These are phyloP conservation scores for Eimeria praecox DNA, from an alignment of 169 alveolate species.

Conservation along the genomic window DNA sequence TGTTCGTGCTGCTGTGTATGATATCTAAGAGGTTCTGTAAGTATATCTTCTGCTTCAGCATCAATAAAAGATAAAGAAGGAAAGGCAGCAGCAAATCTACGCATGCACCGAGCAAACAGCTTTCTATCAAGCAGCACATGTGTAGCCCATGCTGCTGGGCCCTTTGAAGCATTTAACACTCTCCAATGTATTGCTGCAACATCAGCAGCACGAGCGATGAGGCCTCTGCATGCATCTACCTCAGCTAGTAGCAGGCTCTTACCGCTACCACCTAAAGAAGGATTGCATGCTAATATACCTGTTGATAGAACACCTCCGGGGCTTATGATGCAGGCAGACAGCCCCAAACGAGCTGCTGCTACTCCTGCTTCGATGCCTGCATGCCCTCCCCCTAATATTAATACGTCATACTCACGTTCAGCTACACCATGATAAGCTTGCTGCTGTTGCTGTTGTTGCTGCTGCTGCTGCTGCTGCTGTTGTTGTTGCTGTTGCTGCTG, in stretches of 20 bases:
- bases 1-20: slow-evolving; percentile 39
- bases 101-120: slow-evolving; percentile 82
- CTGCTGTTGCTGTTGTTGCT: slow-evolving; percentile 38
- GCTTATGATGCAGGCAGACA: not conserved
- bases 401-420: slow-evolving; percentile 90
- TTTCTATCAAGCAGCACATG: slow-evolving; percentile 95
- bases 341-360: slow-evolving; percentile 92
- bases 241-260: slow-evolving; percentile 95
- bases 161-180: slow-evolving; percentile 92
- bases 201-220: slow-evolving; percentile 94
- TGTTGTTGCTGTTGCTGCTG: not conserved
- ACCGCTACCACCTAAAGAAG: slow-evolving; percentile 97
- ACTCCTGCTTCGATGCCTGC: slow-evolving; percentile 96
- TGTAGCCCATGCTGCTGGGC: slow-evolving; percentile 96
- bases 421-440: too few species aligned
- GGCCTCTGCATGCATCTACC: slow-evolving; percentile 96
- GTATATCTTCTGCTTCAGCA: not conserved
- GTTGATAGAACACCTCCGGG: not conserved
- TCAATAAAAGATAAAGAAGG: not conserved
- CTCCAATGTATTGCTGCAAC: slow-evolving; percentile 92
- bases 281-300: slow-evolving; percentile 93
- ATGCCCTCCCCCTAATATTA: slow-evolving; percentile 97
- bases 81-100: not conserved
- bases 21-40: not conserved
- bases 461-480: not conserved